phyloP scores from a whole-genome alignment of 2,329 filamentous ascomycete species.

The Aspergillus udagawae region DNA sequence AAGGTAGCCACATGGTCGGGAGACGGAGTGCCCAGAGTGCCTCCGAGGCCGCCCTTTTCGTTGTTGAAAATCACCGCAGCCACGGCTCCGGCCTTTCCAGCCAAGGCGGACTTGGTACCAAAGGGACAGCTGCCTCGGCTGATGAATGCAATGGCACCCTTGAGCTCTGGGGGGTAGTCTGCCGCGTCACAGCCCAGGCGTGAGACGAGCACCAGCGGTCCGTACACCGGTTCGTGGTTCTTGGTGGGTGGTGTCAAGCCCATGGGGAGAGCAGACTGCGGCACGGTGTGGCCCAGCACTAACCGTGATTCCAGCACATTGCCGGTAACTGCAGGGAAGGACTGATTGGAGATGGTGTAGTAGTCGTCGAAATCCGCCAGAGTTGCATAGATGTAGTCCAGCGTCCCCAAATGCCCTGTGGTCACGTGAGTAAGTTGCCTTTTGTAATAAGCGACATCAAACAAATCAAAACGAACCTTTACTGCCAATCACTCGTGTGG shows the following conservation, averaged over 20 bases:
- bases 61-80: slow-evolving; percentile 74
- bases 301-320: slow-evolving; percentile 58
- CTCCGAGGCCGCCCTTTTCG: slow-evolving; percentile 57
- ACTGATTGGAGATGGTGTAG: slow-evolving; percentile 45
- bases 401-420: slow-evolving; percentile 56
- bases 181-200: slow-evolving; percentile 60
- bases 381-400: slow-evolving; percentile 58
- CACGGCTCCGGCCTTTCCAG: slow-evolving; percentile 66
- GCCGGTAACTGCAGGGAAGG: slow-evolving; percentile 58
- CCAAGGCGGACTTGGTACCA: slow-evolving; percentile 64
- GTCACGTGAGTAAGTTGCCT: background rate
- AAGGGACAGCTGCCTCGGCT: slow-evolving; percentile 67
- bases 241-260: slow-evolving; percentile 54
- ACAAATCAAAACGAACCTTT: slow-evolving; percentile 51
- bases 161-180: slow-evolving; percentile 58
- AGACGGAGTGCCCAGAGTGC: slow-evolving; percentile 62
- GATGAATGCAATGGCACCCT: slow-evolving; percentile 66
- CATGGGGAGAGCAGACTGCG: slow-evolving; percentile 56
- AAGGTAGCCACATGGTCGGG: slow-evolving; percentile 59
- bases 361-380: slow-evolving; percentile 39
- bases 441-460: background rate
- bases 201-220: slow-evolving; percentile 45
- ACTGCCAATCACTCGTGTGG: slow-evolving; percentile 68
- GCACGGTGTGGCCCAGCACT: slow-evolving; percentile 52
- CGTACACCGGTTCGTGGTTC: slow-evolving; percentile 42